Evolutionary conservation across 164 flowering plant species (phyloP), one percentile per base, ranked within the genome.

Genomic region (Vitis amurensis): DNA sequence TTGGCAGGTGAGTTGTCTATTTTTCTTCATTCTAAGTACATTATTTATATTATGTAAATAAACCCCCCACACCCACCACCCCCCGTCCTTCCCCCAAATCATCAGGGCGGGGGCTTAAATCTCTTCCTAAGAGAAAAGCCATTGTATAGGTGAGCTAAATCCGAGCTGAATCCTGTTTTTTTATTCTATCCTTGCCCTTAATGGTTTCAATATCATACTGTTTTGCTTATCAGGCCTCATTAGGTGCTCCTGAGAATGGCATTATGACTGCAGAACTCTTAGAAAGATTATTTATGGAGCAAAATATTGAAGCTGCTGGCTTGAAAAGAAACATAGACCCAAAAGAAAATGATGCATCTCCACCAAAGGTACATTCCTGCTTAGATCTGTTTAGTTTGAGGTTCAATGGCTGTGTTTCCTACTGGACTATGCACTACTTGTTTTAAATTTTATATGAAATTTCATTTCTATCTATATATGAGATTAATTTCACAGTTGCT

Each of bases 251-350:
- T 74, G 91, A 94, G 75, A 93, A 92, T 84, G 99, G 99, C 12
- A 77, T 94, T 71, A 88, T 94, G 97, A 91, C 93, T 48, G 69
- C 74, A 55, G 92, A 92, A 53, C 92, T 91, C 67, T 83, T 92
- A 65, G 89, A 91, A 67, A 81, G 62, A 62, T 72, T 92, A 72
- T 85, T 67, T 69, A 51, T 62, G 57, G 79, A 74, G 66, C 60
- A 76, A 48, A 66, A 29, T 55, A 53, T 50, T 19, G 69, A 61
- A 27, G 55, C 56, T 71, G 47, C 76, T 68, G 66, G 61, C 44
- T 64, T 61, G 51, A 70, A 48, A 66, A 23, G 3, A 9, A 55
- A 55, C 48, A 59, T 69, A 51, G 50, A 73, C 37, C 30, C 63
- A 14, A 58, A 67, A 37, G 23, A 30, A 50, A 59, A 11, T 8